These are phyloP conservation scores for Tuber borchii DNA, from an alignment of 495 filamentous ascomycete species.

Conservation along the genomic window DNA sequence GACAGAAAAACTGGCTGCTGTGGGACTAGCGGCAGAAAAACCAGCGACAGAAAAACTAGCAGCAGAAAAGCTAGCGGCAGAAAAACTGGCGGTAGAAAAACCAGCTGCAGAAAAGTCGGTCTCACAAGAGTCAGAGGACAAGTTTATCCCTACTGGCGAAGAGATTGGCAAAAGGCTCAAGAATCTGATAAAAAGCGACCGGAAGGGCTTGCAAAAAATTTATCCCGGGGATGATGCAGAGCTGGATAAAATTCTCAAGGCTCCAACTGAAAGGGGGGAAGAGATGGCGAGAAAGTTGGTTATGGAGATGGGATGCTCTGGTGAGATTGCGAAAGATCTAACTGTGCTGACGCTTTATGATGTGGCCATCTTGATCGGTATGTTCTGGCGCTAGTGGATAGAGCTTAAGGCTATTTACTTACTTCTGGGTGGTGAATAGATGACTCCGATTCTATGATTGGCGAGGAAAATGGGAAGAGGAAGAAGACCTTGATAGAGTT, in stretches of 20 bases:
- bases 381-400: no score
- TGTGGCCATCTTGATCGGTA: slow-evolving; percentile 28
- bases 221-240: background rate
- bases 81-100: background rate
- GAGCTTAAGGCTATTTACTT: no score
- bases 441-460: no score
- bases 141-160: background rate
- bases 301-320: background rate
- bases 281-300: background rate
- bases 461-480: no score
- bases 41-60: no score
- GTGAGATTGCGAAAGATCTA: slow-evolving; percentile 11
- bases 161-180: background rate
- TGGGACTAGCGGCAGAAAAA: no score
- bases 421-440: no score
- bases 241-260: background rate
- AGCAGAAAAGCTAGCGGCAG: no score
- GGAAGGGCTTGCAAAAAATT: background rate
- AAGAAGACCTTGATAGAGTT: no score
- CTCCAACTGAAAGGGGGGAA: background rate
- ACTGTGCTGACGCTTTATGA: slow-evolving; percentile 27
- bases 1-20: no score
- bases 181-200: background rate
- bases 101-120: no score
- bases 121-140: no score